Evolutionary conservation across 306 rosid genomes (phyloP), one percentile per base, ranked within the genome.

Genomic region (Malus sylvestris): DNA sequence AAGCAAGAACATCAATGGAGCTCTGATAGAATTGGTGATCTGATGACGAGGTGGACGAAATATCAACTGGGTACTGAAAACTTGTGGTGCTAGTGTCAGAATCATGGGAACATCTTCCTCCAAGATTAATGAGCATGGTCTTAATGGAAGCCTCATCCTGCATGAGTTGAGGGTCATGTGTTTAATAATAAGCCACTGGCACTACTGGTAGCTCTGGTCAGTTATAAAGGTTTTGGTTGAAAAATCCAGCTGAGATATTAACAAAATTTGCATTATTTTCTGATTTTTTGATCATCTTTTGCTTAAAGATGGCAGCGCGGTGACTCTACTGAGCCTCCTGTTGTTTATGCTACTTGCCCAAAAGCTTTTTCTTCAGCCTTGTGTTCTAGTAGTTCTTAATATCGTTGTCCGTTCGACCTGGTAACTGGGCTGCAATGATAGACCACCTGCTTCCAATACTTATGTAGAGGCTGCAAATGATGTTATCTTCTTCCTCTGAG

Each of bases 401-500:
- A 68, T 95, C 99, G 64, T 95, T 95, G 74, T 95, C 99, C 0
- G 99, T 95, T 71, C 99, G 81, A 40, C 99, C 98, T 2, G 97
- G 99, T 80, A 95, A 81, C 29, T 92, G 99, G 1, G 93, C 96
- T 71, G 99, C 99, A 67, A 95, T 95, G 55, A 95, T 91, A 10
- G 98, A 95, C 99, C 99, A 95, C 88, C 99, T 90, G 98, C 99
- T 95, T 86, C 99, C 99, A 16, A 95, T 95, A 68, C 83, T 95
- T 23, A 88, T 80, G 70, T 95, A 95, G 78, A 95, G 97, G 80
- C 85, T 89, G 81, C 99, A 95, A 57, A 95, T 95, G 53, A 92
- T 87, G 90, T 89, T 88, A 40, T 95, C 99, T 87, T 95, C 99
- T 81, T 92, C 97, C 81, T 95, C 99, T 0, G 98, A 90, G 73